Conservation (phyloP, 805 yeast genomes). For the Monosporozyma aerobia region DNA sequence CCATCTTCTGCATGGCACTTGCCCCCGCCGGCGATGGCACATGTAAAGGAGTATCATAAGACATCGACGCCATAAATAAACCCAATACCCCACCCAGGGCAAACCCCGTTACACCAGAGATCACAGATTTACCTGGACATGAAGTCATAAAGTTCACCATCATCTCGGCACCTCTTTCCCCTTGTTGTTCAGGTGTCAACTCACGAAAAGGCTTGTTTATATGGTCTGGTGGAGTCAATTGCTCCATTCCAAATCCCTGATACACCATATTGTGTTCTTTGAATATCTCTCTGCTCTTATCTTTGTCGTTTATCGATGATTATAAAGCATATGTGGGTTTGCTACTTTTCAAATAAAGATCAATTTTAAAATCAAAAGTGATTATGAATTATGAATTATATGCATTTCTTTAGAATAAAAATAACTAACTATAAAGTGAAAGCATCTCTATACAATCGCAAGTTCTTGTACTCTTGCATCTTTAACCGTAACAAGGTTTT, state of each 20-base stretch:
- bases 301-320: background rate
- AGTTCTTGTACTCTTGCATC: conserved; percentile 17
- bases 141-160: conserved; percentile 82
- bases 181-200: conserved; percentile 88
- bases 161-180: conserved; percentile 76
- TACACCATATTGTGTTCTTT: conserved; percentile 27
- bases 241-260: conserved; percentile 36
- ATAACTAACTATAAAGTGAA: conserved; percentile 13
- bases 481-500: conserved; percentile 13
- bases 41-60: conserved; percentile 35
- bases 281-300: background rate
- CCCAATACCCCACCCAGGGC: conserved; percentile 94
- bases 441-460: conserved; percentile 22
- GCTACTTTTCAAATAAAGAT: background rate
- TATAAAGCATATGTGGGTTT: background rate
- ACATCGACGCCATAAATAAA: conserved; percentile 72
- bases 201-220: conserved; percentile 46
- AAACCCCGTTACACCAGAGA: conserved; percentile 91
- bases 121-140: conserved; percentile 87
- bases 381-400: background rate
- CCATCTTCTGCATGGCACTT: conserved; percentile 41
- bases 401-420: background rate
- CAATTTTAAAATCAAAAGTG: background rate
- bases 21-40: conserved; percentile 22
- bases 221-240: conserved; percentile 31